Evolutionary conservation across 352 stramenopile species (phyloP), one percentile per base, ranked within the genome.

Genomic region (Phytophthora citricola): DNA sequence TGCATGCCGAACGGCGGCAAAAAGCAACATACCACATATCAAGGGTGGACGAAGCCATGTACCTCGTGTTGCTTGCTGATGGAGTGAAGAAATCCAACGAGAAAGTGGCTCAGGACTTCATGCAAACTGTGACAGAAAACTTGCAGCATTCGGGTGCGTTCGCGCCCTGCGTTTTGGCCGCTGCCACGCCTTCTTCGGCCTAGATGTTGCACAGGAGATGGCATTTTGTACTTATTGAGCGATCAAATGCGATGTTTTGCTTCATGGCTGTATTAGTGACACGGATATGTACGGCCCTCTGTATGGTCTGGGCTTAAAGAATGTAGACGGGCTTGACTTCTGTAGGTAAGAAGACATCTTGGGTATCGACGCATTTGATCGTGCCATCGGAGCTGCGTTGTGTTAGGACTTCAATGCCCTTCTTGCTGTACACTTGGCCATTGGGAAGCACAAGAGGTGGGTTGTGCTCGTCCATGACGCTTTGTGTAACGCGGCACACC

Each of bases 401-500:
- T 20, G 66, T 76, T 41, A 94, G 61, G 27, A 81, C 57, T 24
- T 87, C 76, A 52, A 96, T 87, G 14, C 85, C 88, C 64, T 73
- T 75, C n/a, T 86, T 75, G 66, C 87, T 95, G 61, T 92, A 94
- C 29, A 96, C 86, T 53, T 86, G 84, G 12, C 89, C 89, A 51
- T 95, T 96, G 8, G 89, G 89, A 12, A 96, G 68, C 22, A 90
- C 83, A 5, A 92, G 61, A 1, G 89, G 87, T 29, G 85, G 87
- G 53, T 96, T 96, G 67, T 92, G 78, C 59, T 96, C 87, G 53
- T 95, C 81, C 79, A 96, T 96, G 15, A 94, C 82, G 27, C 61
- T 78, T 47, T 91, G 75, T 0, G 85, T 94, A 40, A 96, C 67
- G 12, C 87, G 84, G 58, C 89, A 96, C 39, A 96, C 78, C 26